Evolutionary conservation across 1,139 yeast genomes (phyloP).

Genomic region (Pichia sp.): DNA sequence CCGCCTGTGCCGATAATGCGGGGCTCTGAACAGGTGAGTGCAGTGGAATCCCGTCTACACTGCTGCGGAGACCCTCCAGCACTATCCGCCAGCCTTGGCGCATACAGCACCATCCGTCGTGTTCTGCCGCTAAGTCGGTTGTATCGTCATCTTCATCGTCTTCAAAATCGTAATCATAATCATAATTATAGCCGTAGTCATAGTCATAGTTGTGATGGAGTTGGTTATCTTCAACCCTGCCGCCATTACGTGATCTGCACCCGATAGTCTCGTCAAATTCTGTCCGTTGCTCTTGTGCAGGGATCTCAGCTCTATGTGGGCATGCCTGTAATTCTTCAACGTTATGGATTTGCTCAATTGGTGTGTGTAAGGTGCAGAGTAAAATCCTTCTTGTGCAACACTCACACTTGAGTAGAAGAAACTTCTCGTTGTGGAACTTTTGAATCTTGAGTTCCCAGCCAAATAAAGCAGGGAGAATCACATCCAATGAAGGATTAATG

Average conservation of each 20-base stretch:
- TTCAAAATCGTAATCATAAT: no score
- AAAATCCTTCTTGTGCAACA: constrained; percentile 30
- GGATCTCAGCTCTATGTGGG: constrained; percentile 20
- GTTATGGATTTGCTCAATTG: constrained; percentile 1
- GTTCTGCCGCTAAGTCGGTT: constrained; percentile 27
- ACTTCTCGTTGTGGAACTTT: constrained; percentile 21
- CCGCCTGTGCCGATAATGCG: no score
- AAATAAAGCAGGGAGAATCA: constrained; percentile 18
- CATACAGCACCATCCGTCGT: constrained; percentile 29
- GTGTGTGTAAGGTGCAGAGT: constrained; percentile 8
- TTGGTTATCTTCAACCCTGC: no score
- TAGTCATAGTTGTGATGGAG: no score
- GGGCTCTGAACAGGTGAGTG: no score
- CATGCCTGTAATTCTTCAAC: constrained; percentile 19
- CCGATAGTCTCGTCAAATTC: constrained; percentile 11
- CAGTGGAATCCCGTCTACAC: constrained; percentile 1
- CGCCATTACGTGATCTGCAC: no score
- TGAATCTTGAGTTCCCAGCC: constrained; percentile 31
- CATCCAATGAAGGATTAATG: constrained; percentile 8
- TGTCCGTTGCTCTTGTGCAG: constrained; percentile 8
- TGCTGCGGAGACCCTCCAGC: constrained; percentile 12
- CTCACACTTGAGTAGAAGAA: constrained; percentile 24
- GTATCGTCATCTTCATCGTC: constrained; percentile 15
- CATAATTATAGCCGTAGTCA: no score
- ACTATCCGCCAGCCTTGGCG: constrained; percentile 12